Base-by-base conservation (phyloP, 2,329 filamentous ascomycete genomes). In the Anthostomella pinea region DNA sequence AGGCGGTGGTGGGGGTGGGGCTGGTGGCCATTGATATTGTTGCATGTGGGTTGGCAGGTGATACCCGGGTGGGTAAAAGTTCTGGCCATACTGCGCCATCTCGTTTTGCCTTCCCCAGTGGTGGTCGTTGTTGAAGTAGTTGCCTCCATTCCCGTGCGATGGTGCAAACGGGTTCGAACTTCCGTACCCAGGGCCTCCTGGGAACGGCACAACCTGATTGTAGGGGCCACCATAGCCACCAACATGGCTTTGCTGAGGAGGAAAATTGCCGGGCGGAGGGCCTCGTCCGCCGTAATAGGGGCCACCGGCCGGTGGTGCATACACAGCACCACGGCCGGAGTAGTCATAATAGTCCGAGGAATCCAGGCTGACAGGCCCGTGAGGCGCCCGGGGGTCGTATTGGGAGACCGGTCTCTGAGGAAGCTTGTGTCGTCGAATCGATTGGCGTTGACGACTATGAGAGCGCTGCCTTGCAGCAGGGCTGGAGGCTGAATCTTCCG, bases 321-420 rank as follows among this genome's bases (percentile, higher is more conserved):
- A 64, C 23, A 46, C 51, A 18, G 51, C 55, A 33, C 58, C 53
- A 26, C 55, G 62, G 63, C 66, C 72, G 68, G 16, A 14, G 22
- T 63, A 67, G 51, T 53, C 60, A 56, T 74, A 82, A n/a, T 85
- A 79, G 16, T 86, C 79, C 14, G 70, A 70, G 22, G 75, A 75
- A 58, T 85, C 83, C 67, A 76, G 70, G 59, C 74, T 85, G 67
- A 78, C 76, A 37, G 77, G 68, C 47, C 72, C 69, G 45, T 49
- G 47, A 41, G 53, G 48, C 46, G 45, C 37, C 51, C 49, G 47
- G 43, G 41, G 47, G 29, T 44, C 45, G 48, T 52, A 49, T n/a
- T 41, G 45, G 34, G 56, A 47, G 9, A 41, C 21, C n/a, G 51
- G 39, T 34, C 54, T 48, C 9, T 50, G 49, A 18, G 54, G 24